These are phyloP conservation scores for Suhomyces pyralidae DNA, from an alignment of 805 yeast genomes.

Conservation along the genomic window DNA sequence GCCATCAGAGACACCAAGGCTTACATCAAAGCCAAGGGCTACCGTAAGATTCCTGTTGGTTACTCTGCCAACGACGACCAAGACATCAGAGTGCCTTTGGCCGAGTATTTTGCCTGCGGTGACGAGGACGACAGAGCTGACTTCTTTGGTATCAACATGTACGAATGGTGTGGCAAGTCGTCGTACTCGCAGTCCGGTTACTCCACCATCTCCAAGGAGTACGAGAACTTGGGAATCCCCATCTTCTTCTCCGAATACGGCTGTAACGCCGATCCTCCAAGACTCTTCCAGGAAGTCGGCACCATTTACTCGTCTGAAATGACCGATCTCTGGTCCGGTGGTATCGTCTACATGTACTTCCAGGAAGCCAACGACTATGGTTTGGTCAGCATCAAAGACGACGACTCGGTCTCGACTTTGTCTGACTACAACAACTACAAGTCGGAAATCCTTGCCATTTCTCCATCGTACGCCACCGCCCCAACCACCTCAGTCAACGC, in stretches of 20 bases:
- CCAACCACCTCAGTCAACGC: conserved; percentile 21
- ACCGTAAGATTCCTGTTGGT: conserved; percentile 75
- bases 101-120: conserved; percentile 79
- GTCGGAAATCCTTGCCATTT: conserved; percentile 50
- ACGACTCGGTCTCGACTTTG: conserved; percentile 53
- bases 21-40: conserved; percentile 57
- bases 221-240: conserved; percentile 65
- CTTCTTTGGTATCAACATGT: conserved; percentile 86
- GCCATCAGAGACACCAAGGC: conserved; percentile 75
- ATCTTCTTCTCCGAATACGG: conserved; percentile 82
- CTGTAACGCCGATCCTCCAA: conserved; percentile 67
- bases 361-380: conserved; percentile 76
- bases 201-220: conserved; percentile 59
- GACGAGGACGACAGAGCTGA: conserved; percentile 61
- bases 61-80: conserved; percentile 78
- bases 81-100: conserved; percentile 61
- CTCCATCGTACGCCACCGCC: conserved; percentile 47
- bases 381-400: conserved; percentile 53
- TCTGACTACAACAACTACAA: conserved; percentile 63
- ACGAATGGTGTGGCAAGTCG: conserved; percentile 81
- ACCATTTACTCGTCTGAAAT: conserved; percentile 61
- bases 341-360: conserved; percentile 84
- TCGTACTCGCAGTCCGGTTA: conserved; percentile 62
- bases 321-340: conserved; percentile 89
- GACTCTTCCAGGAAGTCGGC: conserved; percentile 69